Evolutionary conservation across 257 asterid genomes (phyloP).

Genomic region (Schizonepeta tenuifolia): DNA sequence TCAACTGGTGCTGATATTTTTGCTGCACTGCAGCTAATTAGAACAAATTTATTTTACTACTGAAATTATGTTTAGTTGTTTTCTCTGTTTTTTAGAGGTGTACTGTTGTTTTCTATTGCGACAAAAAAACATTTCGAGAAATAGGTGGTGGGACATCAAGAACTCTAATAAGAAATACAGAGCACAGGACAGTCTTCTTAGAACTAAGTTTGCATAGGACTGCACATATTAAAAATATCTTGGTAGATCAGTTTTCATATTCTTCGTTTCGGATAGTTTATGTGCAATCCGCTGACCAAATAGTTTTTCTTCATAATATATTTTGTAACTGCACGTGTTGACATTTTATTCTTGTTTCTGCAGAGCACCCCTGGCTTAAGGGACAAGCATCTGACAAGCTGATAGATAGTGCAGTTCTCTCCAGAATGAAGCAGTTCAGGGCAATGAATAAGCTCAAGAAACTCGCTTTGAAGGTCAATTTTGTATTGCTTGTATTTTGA

Average conservation of each 20-base stretch:
- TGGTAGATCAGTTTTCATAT: not conserved
- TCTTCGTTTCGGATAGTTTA: not conserved
- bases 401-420: constrained; percentile 80
- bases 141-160: not conserved
- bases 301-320: constrained; percentile 1
- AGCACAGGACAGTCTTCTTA: not conserved
- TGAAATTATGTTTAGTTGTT: not conserved
- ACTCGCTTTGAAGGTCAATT: constrained; percentile 70
- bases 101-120: constrained; percentile 9
- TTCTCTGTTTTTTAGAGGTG: too few species aligned
- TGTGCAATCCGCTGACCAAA: not conserved
- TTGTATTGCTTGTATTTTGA: constrained; percentile 15
- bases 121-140: not conserved
- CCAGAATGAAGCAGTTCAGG: constrained; percentile 87
- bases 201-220: not conserved
- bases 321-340: constrained; percentile 19
- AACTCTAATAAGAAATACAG: not conserved
- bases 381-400: constrained; percentile 82
- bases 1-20: too few species aligned
- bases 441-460: constrained; percentile 86
- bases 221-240: not conserved
- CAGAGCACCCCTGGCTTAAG: constrained; percentile 78
- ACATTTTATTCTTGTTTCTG: constrained; percentile 26
- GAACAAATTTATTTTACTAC: not conserved
- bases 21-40: not conserved